Conservation (phyloP, 768 basidiomycete species). For the Rubroboletus satanas region DNA sequence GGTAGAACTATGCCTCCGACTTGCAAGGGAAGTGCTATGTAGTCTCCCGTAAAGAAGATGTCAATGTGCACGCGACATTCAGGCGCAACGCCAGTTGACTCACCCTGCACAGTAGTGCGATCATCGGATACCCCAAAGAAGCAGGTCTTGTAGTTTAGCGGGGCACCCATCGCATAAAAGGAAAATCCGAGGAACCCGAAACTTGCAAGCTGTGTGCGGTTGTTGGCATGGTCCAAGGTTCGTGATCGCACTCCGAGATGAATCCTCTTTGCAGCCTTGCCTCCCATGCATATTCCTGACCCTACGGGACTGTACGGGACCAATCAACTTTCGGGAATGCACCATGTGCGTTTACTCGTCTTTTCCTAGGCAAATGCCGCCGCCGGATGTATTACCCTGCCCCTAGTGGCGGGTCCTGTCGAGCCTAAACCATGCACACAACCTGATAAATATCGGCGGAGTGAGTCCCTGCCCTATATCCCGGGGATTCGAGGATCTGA, state of each 20-base stretch:
- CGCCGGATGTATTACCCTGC: not conserved
- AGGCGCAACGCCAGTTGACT: no score
- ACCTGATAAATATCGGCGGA: slow-evolving; percentile 1
- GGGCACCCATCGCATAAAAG: not conserved
- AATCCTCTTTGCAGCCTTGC: not conserved
- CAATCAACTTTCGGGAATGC: not conserved
- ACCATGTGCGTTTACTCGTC: not conserved
- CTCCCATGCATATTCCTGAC: not conserved
- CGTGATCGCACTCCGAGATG: slow-evolving; percentile 1
- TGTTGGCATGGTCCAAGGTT: not conserved
- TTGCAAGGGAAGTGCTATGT: not conserved
- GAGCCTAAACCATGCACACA: slow-evolving; percentile 8
- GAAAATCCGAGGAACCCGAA: slow-evolving; percentile 1
- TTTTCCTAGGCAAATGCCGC: not conserved
- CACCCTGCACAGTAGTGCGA: slow-evolving; percentile 1
- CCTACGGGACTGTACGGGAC: slow-evolving; percentile 11
- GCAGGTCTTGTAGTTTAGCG: slow-evolving; percentile 10
- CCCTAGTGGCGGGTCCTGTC: not conserved
- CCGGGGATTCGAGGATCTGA: slow-evolving; percentile 8
- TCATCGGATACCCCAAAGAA: slow-evolving; percentile 10
- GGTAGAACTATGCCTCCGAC: no score
- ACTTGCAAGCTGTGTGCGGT: not conserved
- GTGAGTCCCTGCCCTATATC: not conserved
- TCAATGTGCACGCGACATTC: slow-evolving; percentile 8
- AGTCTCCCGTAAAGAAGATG: not conserved